A percentile compares a stretch with the other conserved stretches of the same genome.
Conservation (phyloP, 768 basidiomycete genomes). For the Galerina marginata region DNA sequence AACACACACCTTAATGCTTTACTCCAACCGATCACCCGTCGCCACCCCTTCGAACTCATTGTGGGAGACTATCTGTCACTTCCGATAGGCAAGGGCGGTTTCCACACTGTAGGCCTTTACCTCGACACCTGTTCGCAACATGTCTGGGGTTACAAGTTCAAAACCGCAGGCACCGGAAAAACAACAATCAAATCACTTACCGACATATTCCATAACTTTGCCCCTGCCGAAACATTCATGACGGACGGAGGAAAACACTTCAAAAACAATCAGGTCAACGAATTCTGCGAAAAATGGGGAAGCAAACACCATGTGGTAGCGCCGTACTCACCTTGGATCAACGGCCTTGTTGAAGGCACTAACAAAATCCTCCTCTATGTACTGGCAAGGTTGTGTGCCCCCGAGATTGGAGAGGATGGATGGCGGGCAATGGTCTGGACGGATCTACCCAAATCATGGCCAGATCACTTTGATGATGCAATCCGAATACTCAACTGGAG, state of each 20-base stretch:
- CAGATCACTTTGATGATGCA: constrained; percentile 35
- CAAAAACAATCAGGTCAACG: constrained; percentile 32
- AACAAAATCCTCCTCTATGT: constrained; percentile 37
- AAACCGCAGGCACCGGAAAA: constrained; percentile 30
- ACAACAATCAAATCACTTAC: constrained; percentile 25
- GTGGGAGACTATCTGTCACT: constrained; percentile 39
- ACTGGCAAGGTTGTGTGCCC: constrained; percentile 39
- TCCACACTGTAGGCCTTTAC: constrained; percentile 29
- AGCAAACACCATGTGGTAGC: constrained; percentile 24
- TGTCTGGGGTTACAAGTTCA: constrained; percentile 34
- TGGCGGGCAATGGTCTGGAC: constrained; percentile 10
- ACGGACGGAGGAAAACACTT: constrained; percentile 43
- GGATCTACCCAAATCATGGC: constrained; percentile 34
- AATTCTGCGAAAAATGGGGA: constrained; percentile 27
- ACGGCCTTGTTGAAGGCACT: constrained; percentile 30
- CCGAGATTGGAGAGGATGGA: constrained; percentile 32
- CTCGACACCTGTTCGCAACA: constrained; percentile 34
- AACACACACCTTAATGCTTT: constrained; percentile 32
- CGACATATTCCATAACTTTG: constrained; percentile 25
- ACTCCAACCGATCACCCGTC: constrained; percentile 35
- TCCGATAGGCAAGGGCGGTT: constrained; percentile 34
- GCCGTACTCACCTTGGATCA: constrained; percentile 48
- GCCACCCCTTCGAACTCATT: constrained; percentile 41
- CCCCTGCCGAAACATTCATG: constrained; percentile 37
- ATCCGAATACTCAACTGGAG: constrained; percentile 28